These are phyloP conservation scores for Xylariaceae sp. DNA, from an alignment of 2,329 filamentous ascomycete species.

Conservation along the genomic window DNA sequence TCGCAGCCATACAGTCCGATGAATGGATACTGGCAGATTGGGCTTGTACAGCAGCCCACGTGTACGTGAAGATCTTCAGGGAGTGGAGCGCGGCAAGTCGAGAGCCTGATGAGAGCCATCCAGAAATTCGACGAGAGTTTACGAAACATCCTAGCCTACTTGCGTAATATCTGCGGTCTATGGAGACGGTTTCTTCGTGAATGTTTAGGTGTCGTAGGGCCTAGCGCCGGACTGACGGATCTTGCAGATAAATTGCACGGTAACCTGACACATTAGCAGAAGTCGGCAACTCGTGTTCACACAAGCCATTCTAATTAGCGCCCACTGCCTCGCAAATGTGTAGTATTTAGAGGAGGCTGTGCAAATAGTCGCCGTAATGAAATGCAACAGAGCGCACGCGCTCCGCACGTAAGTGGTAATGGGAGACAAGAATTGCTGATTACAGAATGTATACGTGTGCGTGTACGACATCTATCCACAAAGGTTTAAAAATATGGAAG, in stretches of 20 bases:
- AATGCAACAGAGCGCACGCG: no score
- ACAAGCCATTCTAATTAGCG: no score
- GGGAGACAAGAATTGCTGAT: background rate
- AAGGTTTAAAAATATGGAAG: background rate
- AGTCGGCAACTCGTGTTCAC: conserved; percentile 13
- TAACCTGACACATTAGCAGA: conserved; percentile 15
- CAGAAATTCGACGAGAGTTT: background rate
- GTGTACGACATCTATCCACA: conserved; percentile 4
- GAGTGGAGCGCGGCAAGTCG: background rate
- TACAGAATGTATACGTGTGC: no score
- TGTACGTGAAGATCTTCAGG: background rate
- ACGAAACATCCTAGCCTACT: background rate
- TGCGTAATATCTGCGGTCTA: background rate
- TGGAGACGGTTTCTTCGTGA: background rate
- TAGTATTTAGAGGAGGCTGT: background rate
- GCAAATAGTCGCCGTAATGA: background rate
- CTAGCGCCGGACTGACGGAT: conserved; percentile 23
- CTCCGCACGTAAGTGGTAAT: no score
- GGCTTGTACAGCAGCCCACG: background rate
- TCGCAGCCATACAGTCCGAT: no score
- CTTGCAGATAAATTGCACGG: conserved; percentile 17
- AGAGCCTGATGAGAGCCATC: background rate
- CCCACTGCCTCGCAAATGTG: conserved; percentile 9
- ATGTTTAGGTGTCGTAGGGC: conserved; percentile 11
- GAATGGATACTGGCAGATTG: no score